Evolutionary conservation across 1,139 yeast genomes (phyloP).

Genomic region (Magnusiomyces magnusii): DNA sequence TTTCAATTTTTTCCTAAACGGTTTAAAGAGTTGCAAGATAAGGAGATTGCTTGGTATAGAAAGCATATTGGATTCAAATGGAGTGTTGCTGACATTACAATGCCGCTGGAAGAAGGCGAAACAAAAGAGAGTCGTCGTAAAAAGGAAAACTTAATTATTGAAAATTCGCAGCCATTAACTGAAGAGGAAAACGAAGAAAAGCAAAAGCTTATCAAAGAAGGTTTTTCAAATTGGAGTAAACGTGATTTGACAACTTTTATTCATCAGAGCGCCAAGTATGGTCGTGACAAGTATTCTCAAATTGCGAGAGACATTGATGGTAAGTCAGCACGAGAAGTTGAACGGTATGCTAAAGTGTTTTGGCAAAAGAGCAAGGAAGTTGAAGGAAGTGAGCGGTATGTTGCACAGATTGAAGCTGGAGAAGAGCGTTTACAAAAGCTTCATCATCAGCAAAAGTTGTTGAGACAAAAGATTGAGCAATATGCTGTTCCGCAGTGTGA

Average conservation of each 20-base stretch:
- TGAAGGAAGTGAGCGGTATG: constrained; percentile 80
- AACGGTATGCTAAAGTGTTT: constrained; percentile 60
- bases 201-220: constrained; percentile 49
- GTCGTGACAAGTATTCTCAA: constrained; percentile 54
- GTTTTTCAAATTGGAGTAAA: constrained; percentile 79
- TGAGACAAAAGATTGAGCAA: constrained; percentile 56
- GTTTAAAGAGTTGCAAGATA: constrained; percentile 56
- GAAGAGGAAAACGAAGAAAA: constrained; percentile 68
- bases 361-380: constrained; percentile 70
- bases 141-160: constrained; percentile 53
- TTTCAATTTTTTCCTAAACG: constrained; percentile 80
- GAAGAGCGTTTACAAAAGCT: constrained; percentile 70
- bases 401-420: constrained; percentile 76
- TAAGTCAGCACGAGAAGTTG: constrained; percentile 67
- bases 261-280: constrained; percentile 75
- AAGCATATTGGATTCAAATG: constrained; percentile 63
- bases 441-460: constrained; percentile 54
- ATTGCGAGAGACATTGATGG: constrained; percentile 58
- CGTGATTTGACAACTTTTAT: constrained; percentile 85
- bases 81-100: constrained; percentile 39
- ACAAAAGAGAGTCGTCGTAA: constrained; percentile 51
- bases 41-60: constrained; percentile 71
- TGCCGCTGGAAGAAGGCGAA: constrained; percentile 41
- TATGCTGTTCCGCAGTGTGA: constrained; percentile 69
- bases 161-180: constrained; percentile 55